phyloP scores from a whole-genome alignment of 1,284 basidiomycete genomes.

The Cutaneotrichosporon sp. region DNA sequence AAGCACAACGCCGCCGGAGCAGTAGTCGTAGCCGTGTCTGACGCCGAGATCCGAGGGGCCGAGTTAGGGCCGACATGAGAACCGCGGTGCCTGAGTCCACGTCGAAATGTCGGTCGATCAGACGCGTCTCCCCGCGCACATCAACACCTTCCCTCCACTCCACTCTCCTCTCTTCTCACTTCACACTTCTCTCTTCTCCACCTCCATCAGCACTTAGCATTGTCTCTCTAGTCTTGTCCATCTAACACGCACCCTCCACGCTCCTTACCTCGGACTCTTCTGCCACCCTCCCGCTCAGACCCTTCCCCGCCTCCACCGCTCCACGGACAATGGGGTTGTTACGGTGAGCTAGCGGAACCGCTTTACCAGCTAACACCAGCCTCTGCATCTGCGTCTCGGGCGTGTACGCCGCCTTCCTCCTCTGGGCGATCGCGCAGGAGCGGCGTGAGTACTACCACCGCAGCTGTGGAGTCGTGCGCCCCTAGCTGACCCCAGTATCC shows the following conservation, averaged over 20 bases:
- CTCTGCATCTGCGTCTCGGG: slow-evolving; percentile 51
- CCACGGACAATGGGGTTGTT: slow-evolving; percentile 1
- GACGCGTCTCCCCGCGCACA: not conserved
- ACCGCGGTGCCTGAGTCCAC: not conserved
- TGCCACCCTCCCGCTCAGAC: not conserved
- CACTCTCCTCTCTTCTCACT: not conserved
- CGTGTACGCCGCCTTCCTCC: slow-evolving; percentile 56
- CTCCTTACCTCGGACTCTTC: not conserved
- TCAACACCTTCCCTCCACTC: no score
- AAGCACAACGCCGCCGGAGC: no score
- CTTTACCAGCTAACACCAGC: slow-evolving; percentile 22
- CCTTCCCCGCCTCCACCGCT: no score
- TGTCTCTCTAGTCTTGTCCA: no score
- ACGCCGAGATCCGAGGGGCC: no score
- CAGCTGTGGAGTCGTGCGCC: not conserved
- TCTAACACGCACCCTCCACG: no score
- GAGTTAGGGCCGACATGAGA: not conserved
- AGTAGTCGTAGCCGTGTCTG: not conserved
- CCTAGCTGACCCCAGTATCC: slow-evolving; percentile 3
- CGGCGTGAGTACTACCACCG: slow-evolving; percentile 61
- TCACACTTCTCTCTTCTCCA: not conserved
- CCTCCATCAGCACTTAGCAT: no score
- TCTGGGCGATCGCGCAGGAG: slow-evolving; percentile 92
- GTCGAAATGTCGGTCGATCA: not conserved
- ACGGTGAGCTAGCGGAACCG: not conserved